phyloP scores from a whole-genome alignment of 345 rosid species.

The Populus tremula region DNA sequence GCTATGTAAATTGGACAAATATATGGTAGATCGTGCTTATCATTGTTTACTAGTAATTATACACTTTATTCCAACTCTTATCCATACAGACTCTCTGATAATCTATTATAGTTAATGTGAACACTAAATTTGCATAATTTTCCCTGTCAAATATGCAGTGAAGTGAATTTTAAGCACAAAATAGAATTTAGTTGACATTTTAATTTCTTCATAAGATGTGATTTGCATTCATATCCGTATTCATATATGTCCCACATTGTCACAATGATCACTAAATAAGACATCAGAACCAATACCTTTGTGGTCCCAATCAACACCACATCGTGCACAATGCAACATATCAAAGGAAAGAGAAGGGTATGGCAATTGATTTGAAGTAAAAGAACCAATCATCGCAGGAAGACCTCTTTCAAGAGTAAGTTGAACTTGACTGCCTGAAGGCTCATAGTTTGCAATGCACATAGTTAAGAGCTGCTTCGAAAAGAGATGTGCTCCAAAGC shows the following conservation, averaged over 20 bases:
- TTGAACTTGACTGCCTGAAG: constrained; percentile 97
- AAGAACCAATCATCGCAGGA: constrained; percentile 93
- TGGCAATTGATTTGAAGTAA: constrained; percentile 76
- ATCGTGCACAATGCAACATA: constrained; percentile 93
- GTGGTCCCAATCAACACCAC: constrained; percentile 93
- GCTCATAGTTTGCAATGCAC: constrained; percentile 94
- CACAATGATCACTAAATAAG: background rate
- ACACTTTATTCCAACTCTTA: background rate
- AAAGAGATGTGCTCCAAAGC: constrained; percentile 95
- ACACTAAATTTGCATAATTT: background rate
- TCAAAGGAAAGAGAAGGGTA: constrained; percentile 97
- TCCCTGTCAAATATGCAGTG: background rate
- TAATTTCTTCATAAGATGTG: background rate
- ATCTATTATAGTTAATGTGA: background rate
- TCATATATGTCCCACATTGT: background rate
- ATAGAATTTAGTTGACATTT: background rate
- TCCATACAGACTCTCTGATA: background rate
- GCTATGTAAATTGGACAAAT: background rate
- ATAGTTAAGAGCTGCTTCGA: constrained; percentile 77
- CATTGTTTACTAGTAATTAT: background rate
- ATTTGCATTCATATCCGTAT: background rate
- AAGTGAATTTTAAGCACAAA: background rate
- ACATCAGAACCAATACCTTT: constrained; percentile 55
- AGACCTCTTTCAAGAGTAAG: constrained; percentile 97
- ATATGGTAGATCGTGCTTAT: background rate